Base-by-base conservation (phyloP, 768 basidiomycete genomes). In the Asterophora lycoperdoides region DNA sequence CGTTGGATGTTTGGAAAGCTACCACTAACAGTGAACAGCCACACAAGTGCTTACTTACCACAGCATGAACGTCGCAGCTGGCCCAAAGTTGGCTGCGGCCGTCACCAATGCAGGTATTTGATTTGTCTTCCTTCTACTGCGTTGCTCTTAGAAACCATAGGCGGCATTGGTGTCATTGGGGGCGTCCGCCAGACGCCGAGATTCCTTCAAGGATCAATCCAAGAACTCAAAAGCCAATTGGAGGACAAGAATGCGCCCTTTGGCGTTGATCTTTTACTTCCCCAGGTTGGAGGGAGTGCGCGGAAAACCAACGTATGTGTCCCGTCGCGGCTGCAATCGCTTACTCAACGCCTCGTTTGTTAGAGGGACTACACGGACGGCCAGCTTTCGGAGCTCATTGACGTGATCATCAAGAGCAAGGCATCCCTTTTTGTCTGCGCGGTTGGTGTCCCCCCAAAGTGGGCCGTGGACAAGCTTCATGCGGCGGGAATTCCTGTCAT, bases 111-210 rank as follows among this genome's bases (percentile, higher is more conserved):
- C 92, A 17, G 92, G 86, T 75, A 53, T 37, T 64, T 53, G 34
- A 23, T 10, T 32, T 6, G 2, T 39, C 19, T 6, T 23, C 23
- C 13, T 4, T 19, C 19, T 17, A 15, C 15, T 14, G 13, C 13
- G 15, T 13, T 7, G 6, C 23, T 41, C 9, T 44, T 7, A 48
- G 45, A 11, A 33, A 20, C 37, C n/a, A 14, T 18, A 78, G 80
- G 83, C 56, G 89, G 88, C 5, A 83, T 88, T 56, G 93, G 93
- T 17, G 89, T 93, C 58, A 92, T 94, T 55, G 93, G 91, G 3
- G 93, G 92, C 29, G 65, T 88, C 38, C 76, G 79, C 32, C 85
- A 86, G 60, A 86, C 74, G 44, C 88, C 86, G 17, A 83, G 80
- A 57, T 77, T 87, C 57, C 79, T 91, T 18, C 75, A 79, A 54